A percentile compares a stretch with the other conserved stretches of the same genome.
Conservation (phyloP, 2,329 filamentous ascomycete genomes). For the Diaporthe ilicicola region DNA sequence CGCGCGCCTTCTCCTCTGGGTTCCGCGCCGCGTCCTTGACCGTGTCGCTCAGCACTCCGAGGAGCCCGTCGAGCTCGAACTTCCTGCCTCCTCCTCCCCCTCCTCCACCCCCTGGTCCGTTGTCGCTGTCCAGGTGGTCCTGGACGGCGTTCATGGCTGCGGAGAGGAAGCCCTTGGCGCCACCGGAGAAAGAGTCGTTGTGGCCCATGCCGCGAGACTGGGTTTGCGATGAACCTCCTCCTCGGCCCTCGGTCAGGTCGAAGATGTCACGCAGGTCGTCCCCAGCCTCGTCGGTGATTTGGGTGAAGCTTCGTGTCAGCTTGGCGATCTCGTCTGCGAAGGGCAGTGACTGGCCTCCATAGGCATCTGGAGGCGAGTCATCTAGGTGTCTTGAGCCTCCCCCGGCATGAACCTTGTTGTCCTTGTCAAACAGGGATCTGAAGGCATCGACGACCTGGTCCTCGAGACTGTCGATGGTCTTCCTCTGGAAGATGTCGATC, state of each 20-base stretch:
- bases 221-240: slow-evolving; percentile 9
- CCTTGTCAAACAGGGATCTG: slow-evolving; percentile 52
- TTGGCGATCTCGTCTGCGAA: slow-evolving; percentile 56
- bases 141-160: slow-evolving; percentile 52
- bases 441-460: slow-evolving; percentile 54
- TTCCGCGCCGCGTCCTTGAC: slow-evolving; percentile 55
- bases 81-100: slow-evolving; percentile 42
- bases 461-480: slow-evolving; percentile 56
- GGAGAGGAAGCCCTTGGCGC: slow-evolving; percentile 48
- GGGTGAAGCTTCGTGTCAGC: slow-evolving; percentile 50
- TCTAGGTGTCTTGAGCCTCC: slow-evolving; percentile 40
- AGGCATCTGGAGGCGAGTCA: slow-evolving; percentile 48
- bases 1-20: slow-evolving; percentile 54
- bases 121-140: slow-evolving; percentile 39
- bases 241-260: slow-evolving; percentile 48
- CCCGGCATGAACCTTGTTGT: slow-evolving; percentile 36
- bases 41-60: slow-evolving; percentile 52
- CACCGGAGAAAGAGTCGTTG: slow-evolving; percentile 35
- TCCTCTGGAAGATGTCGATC: slow-evolving; percentile 53
- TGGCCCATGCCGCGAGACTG: slow-evolving; percentile 41
- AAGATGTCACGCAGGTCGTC: slow-evolving; percentile 56
- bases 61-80: slow-evolving; percentile 52
- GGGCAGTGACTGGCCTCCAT: slow-evolving; percentile 51
- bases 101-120: slow-evolving; percentile 39
- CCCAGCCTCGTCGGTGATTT: slow-evolving; percentile 50